Base-by-base conservation (phyloP, 768 basidiomycete genomes). In the Podaxis sp. region DNA sequence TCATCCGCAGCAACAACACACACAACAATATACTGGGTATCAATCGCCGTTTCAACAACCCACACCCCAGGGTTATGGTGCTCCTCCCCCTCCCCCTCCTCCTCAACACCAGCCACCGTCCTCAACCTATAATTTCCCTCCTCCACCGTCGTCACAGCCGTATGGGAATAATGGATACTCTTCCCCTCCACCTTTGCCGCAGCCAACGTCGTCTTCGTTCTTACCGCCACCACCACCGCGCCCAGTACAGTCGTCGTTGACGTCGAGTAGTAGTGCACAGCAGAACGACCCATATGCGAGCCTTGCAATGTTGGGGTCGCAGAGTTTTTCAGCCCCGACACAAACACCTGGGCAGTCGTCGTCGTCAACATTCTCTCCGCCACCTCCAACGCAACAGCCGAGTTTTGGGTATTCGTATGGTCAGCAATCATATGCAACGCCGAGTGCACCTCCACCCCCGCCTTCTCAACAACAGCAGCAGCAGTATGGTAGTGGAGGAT, bases 281-380 rank as follows among this genome's bases (percentile, higher is more conserved):
- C 60, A 69, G 7, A 62, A 28, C 40, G 79, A 78, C 64, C 77
- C 77, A 1, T 79, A 78, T 40, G 74, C 76, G 4, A 72, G 68
- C 54, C 65, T 79, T 2, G 70, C 69, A 0, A 65, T 77, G 64
- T 76, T 79, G 42, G 71, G 66, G 21, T 55, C 68, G 0, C 32
- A 61, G 4, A 38, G 16, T 11, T 51, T 61, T 40, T 23, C 40
- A 21, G 47, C 25, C 2, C 60, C 48, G 5, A 47, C 35, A 10
- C 62, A 46, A 9, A 32, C 27, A 5, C 62, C 51, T 25, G 56
- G 57, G 7, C 63, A 55, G 37, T 7, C 64, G 28, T 56, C 57
- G 59, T 7, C 65, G 64, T 18, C 63, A 61, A 10, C 57, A 59
- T 42, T 63, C 61, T 64, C 68, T 7, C 61, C 68, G 35, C 67